Percentiles rank a stretch among this genome's conserved stretches.
These are phyloP conservation scores for Kwoniella dejecticola DNA, from an alignment of 768 basidiomycete species.

Conservation along the genomic window DNA sequence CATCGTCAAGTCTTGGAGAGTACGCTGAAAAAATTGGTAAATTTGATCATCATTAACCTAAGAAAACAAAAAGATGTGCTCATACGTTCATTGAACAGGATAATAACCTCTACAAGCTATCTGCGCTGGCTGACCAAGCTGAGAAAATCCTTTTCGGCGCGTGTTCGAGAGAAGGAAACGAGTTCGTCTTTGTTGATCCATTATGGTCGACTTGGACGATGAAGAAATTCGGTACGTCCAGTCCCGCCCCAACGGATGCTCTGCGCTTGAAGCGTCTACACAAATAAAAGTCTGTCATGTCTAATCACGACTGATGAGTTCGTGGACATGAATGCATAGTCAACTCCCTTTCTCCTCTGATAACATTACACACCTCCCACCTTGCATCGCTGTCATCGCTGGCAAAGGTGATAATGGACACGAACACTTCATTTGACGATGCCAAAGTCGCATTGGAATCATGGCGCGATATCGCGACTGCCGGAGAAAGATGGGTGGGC, in stretches of 20 bases:
- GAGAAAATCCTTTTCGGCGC: conserved; percentile 47
- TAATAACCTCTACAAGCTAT: conserved; percentile 34
- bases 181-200: conserved; percentile 36
- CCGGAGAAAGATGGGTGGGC: conserved; percentile 33
- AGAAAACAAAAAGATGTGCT: no score
- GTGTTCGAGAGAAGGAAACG: conserved; percentile 12
- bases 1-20: conserved; percentile 23
- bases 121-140: conserved; percentile 37
- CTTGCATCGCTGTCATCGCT: conserved; percentile 27
- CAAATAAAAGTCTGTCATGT: no score
- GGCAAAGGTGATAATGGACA: conserved; percentile 19
- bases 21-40: conserved; percentile 43
- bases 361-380: conserved; percentile 32
- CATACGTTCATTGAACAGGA: conserved; percentile 22
- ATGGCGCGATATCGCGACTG: conserved; percentile 36
- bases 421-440: conserved; percentile 39
- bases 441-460: conserved; percentile 39
- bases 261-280: no score
- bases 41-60: conserved; percentile 2
- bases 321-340: no score
- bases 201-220: conserved; percentile 50
- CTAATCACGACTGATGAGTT: no score
- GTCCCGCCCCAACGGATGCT: not conserved
- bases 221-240: conserved; percentile 39
- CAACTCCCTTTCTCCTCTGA: conserved; percentile 33